Evolutionary conservation across 2,329 filamentous ascomycete genomes (phyloP), one percentile per base, ranked within the genome.

Genomic region (Raffaelea arxii): DNA sequence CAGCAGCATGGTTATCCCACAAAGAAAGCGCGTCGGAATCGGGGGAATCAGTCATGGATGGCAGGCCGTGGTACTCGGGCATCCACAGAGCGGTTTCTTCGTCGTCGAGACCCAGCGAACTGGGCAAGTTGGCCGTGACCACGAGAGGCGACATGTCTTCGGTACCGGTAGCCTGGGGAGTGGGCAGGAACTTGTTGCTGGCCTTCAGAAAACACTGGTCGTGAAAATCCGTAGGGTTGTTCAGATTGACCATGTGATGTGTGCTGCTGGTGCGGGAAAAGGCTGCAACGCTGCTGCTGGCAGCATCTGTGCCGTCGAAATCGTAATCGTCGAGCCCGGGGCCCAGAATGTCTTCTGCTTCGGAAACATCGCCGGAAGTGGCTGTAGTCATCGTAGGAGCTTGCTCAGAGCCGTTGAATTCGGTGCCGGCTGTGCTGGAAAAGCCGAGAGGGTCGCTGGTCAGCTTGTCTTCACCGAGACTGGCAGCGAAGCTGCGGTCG

Each of bases 301-400:
- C 47, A 1, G 50, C 44, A 51, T 69, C 65, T 25, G 40, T 46
- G 24, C 21, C 40, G 27, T 46, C 47, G 30, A 41, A 47, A 49
- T 74, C 62, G 44, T 57, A 63, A 4, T 64, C 62, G 35, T 66
- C 65, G 24, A 69, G 63, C 45, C 65, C 64, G 36, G 66, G 61
- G 21, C 63, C 62, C 22, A 65, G 59, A 43, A 73, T 72, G 53
- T 83, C 80, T 51, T 83, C 80, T 5, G 78, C 77, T 58, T 83
- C 79, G 10, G 79, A 83, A 9, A 82, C 78, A 50, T 84, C 79
- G 30, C 80, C 80, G 12, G 80, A 84, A 9, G 77, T 82, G 10
- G 77, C 70, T 57, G 75, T 68, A 51, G 77, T 74, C 55, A 82
- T 59, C 42, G 73, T 66, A 43, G 71, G 69, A 24, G 73, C 68